Evolutionary conservation across 257 asterid species (phyloP).

Genomic region (Nyctanthes arbortristis): DNA sequence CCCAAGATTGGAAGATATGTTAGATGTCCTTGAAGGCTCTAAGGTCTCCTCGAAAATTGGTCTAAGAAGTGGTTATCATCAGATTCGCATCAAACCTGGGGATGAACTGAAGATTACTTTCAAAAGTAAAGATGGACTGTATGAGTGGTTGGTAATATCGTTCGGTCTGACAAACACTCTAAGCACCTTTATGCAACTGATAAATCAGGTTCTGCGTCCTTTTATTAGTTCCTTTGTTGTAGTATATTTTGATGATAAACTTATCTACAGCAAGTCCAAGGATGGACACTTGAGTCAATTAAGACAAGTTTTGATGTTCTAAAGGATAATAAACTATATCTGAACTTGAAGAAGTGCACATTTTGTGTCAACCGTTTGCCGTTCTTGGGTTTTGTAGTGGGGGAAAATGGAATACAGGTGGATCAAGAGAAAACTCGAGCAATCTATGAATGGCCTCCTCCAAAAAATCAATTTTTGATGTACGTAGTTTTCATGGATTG

Average conservation of each 20-base stretch:
- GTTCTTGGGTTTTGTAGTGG: too few species aligned
- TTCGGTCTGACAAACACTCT: not conserved
- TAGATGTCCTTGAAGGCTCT: not conserved
- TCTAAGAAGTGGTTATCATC: conserved; percentile 3
- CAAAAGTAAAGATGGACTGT: not conserved
- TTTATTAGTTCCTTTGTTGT: too few species aligned
- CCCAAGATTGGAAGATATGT: not conserved
- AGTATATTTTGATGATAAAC: too few species aligned
- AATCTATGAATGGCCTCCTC: not conserved
- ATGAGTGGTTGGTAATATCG: not conserved
- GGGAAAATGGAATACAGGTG: too few species aligned
- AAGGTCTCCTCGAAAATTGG: not conserved
- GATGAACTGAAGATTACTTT: conserved; percentile 1
- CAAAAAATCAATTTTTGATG: not conserved
- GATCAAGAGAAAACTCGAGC: too few species aligned
- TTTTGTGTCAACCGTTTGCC: too few species aligned
- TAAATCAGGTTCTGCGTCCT: not conserved
- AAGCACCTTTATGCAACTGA: conserved; percentile 1
- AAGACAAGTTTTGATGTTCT: too few species aligned
- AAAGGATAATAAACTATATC: too few species aligned
- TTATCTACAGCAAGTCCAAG: too few species aligned
- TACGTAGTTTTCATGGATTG: not conserved
- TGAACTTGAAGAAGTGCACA: too few species aligned
- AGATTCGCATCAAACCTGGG: not conserved
- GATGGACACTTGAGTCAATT: too few species aligned